Conservation (phyloP, 768 basidiomycete genomes). For the Russula virescens region DNA sequence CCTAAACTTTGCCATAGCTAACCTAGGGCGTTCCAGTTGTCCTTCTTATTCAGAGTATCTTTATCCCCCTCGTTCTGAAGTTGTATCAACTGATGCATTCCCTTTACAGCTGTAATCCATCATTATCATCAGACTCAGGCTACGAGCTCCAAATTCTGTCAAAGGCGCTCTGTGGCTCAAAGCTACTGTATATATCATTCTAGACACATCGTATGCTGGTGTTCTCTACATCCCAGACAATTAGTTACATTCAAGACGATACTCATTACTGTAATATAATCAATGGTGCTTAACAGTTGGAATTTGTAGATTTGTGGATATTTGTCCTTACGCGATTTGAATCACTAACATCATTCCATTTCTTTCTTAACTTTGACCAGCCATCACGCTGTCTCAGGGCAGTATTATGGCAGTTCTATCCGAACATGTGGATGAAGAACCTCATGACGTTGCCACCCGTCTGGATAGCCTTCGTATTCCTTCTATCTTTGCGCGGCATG, state of each 20-base stretch:
- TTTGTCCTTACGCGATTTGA: not conserved
- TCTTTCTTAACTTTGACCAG: too few species aligned
- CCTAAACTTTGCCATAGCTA: not conserved
- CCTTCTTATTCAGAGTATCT: conserved; percentile 44
- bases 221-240: not conserved
- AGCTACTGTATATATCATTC: not conserved
- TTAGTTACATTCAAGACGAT: not conserved
- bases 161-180: not conserved
- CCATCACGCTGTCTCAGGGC: too few species aligned
- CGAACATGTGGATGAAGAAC: conserved; percentile 5
- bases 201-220: not conserved
- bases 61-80: not conserved
- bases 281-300: too few species aligned
- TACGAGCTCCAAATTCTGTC: not conserved
- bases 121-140: not conserved
- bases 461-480: conserved; percentile 38
- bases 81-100: not conserved
- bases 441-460: not conserved
- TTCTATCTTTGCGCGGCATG: conserved; percentile 40
- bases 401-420: conserved; percentile 18
- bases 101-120: conserved; percentile 9
- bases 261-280: not conserved
- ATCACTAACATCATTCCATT: not conserved
- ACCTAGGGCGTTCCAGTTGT: conserved; percentile 31
- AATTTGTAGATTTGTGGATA: not conserved